A percentile compares a stretch with the other conserved stretches of the same genome.
phyloP scores from a whole-genome alignment of 2,329 filamentous ascomycete genomes.

The Ascocoryne sarcoides region DNA sequence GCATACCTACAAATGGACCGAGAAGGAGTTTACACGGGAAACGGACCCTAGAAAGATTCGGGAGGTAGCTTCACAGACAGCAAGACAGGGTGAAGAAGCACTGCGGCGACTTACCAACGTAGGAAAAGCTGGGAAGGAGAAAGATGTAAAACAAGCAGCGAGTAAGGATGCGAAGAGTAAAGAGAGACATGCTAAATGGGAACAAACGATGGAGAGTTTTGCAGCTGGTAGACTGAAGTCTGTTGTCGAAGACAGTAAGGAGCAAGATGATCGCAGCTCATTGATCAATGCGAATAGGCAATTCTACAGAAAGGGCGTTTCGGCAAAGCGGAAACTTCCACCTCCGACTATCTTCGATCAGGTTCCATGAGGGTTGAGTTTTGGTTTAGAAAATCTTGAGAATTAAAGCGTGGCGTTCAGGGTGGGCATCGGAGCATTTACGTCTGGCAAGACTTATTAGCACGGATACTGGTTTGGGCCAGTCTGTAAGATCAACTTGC shows the following conservation, averaged over 20 bases:
- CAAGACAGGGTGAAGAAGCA: constrained; percentile 54
- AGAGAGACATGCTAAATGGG: constrained; percentile 51
- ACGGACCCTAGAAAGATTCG: constrained; percentile 49
- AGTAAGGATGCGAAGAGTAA: constrained; percentile 40
- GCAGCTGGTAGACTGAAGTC: neutral
- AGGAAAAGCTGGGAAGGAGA: constrained; percentile 55
- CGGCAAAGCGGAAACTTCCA: constrained; percentile 15
- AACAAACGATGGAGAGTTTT: constrained; percentile 50
- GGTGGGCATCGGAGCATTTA: too few relatives aligned
- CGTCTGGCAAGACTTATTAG: too few relatives aligned
- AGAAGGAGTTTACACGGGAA: constrained; percentile 36
- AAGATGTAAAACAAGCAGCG: constrained; percentile 50
- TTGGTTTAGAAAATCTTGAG: too few relatives aligned
- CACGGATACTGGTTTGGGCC: too few relatives aligned
- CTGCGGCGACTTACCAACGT: constrained; percentile 50
- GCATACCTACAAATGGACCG: constrained; percentile 55
- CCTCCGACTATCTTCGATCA: constrained; percentile 2
- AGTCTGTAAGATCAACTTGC: too few relatives aligned
- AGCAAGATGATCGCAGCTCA: constrained; percentile 53
- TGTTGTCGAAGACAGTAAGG: constrained; percentile 16
- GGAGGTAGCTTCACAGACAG: constrained; percentile 49
- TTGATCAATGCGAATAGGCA: constrained; percentile 50
- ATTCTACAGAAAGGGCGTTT: constrained; percentile 39
- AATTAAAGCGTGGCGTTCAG: too few relatives aligned
- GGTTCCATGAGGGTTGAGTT: too few relatives aligned